Conservation (phyloP, 306 rosid species). For the Medicago ruthenica region DNA sequence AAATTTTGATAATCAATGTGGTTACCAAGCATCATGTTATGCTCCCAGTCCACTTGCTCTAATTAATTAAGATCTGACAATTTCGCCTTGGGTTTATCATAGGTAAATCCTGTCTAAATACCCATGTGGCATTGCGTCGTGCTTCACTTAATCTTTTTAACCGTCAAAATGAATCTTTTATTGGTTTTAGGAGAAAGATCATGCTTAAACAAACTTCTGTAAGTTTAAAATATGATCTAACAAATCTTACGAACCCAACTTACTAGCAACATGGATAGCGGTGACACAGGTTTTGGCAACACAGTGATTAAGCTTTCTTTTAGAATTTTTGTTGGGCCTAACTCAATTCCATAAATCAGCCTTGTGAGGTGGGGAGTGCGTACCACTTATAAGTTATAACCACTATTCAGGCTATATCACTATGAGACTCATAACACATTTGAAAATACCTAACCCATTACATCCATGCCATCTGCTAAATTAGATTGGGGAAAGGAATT, state of each 20-base stretch:
- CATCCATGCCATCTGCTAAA: conserved; percentile 18
- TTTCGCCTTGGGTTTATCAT: conserved; percentile 26
- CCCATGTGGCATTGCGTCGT: conserved; percentile 4
- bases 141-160: background rate
- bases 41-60: conserved; percentile 13
- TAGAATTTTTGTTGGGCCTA: background rate
- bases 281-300: background rate
- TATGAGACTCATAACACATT: background rate
- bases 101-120: conserved; percentile 18
- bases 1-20: conserved; percentile 30
- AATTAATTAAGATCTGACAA: conserved; percentile 22
- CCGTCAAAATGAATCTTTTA: conserved; percentile 11
- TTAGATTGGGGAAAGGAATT: conserved; percentile 4
- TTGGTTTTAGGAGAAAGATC: conserved; percentile 26
- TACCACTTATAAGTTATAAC: background rate
- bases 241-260: background rate
- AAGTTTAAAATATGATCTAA: too few relatives aligned
- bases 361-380: background rate
- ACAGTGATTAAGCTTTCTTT: conserved; percentile 18
- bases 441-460: background rate
- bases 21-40: conserved; percentile 24
- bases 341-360: background rate
- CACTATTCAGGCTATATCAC: background rate
- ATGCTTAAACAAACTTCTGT: conserved; percentile 5
- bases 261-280: conserved; percentile 26